Conservation (phyloP, 2,329 filamentous ascomycete genomes). For the Penicillium sp. region DNA sequence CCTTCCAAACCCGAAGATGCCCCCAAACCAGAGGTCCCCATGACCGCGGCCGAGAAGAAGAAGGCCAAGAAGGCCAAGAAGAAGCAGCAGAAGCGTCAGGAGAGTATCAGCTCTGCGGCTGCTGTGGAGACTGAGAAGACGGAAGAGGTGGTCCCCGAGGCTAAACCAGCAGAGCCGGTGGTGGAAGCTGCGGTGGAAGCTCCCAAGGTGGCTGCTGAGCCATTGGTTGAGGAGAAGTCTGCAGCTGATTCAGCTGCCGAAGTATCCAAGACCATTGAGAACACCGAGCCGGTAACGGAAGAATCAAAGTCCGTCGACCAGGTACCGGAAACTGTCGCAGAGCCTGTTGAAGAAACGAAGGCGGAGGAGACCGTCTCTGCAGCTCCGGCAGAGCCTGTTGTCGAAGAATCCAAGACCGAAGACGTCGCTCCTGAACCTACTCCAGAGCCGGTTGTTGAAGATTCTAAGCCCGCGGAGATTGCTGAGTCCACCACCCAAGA, state of each 20-base stretch:
- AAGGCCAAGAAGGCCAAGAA: conserved; percentile 23
- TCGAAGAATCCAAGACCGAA: background rate
- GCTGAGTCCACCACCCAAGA: background rate
- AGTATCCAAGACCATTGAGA: conserved; percentile 2
- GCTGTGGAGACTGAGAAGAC: conserved; percentile 12
- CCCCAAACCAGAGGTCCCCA: conserved; percentile 9
- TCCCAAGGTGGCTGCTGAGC: conserved; percentile 4
- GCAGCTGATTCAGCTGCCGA: background rate
- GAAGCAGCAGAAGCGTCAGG: conserved; percentile 22
- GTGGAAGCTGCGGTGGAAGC: conserved; percentile 12
- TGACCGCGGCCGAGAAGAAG: conserved; percentile 20
- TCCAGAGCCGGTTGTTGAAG: conserved; percentile 1
- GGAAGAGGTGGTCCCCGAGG: conserved; percentile 9
- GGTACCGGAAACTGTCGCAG: background rate
- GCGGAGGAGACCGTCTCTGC: conserved; percentile 8
- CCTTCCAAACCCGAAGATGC: background rate
- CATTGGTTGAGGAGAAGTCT: conserved; percentile 6
- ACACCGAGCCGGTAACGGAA: conserved; percentile 12
- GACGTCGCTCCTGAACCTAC: background rate
- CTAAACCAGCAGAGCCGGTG: conserved; percentile 9
- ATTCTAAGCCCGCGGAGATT: background rate
- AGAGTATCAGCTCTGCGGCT: conserved; percentile 12
- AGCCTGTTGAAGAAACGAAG: conserved; percentile 5
- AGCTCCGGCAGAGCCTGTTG: background rate
- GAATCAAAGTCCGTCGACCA: conserved; percentile 13